Conservation (phyloP, 2,329 filamentous ascomycete species). For the Microcera coccophila region DNA sequence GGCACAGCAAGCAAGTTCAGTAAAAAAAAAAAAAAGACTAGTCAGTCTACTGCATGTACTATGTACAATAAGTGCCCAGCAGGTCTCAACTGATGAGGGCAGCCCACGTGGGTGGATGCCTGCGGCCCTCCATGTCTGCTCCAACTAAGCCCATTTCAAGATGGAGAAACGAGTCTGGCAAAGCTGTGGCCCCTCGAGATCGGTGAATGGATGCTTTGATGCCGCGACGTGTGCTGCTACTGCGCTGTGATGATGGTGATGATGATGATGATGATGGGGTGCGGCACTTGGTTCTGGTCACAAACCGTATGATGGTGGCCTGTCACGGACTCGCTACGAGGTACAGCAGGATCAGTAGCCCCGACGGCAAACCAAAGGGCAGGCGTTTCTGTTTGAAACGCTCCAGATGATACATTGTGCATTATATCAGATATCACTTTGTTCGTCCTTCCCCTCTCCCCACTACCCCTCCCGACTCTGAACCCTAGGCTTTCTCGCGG, state of each 20-base stretch:
- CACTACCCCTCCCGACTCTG: not conserved
- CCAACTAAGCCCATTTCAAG: not conserved
- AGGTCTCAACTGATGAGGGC: too few relatives aligned
- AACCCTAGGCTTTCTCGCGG: not conserved
- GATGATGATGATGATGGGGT: too few relatives aligned
- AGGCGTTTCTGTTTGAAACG: too few relatives aligned
- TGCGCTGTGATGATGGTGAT: too few relatives aligned
- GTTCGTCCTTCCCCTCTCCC: not conserved
- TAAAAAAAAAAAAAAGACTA: too few relatives aligned
- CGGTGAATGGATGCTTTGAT: too few relatives aligned
- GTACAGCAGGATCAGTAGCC: not conserved
- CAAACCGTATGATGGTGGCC: constrained; percentile 27
- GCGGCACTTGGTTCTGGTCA: not conserved
- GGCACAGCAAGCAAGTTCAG: too few relatives aligned
- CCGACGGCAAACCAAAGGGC: constrained; percentile 1
- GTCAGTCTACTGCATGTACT: too few relatives aligned
- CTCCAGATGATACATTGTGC: too few relatives aligned
- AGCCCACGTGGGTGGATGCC: not conserved
- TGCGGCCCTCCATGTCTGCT: not conserved
- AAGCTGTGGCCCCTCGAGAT: too few relatives aligned
- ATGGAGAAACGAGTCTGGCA: not conserved
- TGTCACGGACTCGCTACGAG: constrained; percentile 10
- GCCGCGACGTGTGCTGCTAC: too few relatives aligned
- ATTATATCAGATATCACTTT: not conserved
- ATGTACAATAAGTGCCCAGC: too few relatives aligned